A percentile compares a stretch with the other conserved stretches of the same genome.
phyloP scores from a whole-genome alignment of 106 monocot species.

The Phalaenopsis equestris region DNA sequence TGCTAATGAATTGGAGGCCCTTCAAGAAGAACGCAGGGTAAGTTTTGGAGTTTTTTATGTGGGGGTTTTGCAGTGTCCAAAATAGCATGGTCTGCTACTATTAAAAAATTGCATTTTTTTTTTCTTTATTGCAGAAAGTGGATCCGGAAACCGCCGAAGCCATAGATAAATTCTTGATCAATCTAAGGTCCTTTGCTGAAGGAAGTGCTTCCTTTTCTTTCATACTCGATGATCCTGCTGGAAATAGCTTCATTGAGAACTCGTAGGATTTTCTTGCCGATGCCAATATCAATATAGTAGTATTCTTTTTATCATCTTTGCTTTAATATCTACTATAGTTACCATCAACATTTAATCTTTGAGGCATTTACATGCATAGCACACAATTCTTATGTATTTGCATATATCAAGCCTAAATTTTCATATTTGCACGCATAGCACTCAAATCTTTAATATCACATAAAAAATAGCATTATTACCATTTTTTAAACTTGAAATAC shows the following conservation, averaged over 20 bases:
- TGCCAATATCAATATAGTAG: not conserved
- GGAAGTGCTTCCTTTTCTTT: slow-evolving; percentile 73
- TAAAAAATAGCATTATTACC: too few species aligned
- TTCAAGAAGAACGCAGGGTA: slow-evolving; percentile 96
- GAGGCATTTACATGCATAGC: too few species aligned
- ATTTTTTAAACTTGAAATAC: too few species aligned
- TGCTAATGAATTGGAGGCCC: slow-evolving; percentile 61
- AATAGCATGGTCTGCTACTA: not conserved
- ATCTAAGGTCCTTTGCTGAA: slow-evolving; percentile 56
- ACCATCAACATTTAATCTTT: not conserved
- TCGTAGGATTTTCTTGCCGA: slow-evolving; percentile 44
- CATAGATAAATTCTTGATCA: slow-evolving; percentile 79
- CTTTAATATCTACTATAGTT: not conserved
- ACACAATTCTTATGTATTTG: too few species aligned
- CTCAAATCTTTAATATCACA: too few species aligned
- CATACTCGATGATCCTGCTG: slow-evolving; percentile 93
- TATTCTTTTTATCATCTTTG: not conserved
- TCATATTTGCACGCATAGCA: too few species aligned
- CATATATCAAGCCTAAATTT: too few species aligned
- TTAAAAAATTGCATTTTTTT: slow-evolving; percentile 3
- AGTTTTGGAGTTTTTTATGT: not conserved
- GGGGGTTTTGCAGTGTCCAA: not conserved
- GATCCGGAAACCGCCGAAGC: slow-evolving; percentile 81
- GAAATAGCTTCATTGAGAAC: slow-evolving; percentile 97
- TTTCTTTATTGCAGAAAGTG: slow-evolving; percentile 53